Conservation (phyloP, 2,329 filamentous ascomycete species). For the Pestalotiopsis sp. region DNA sequence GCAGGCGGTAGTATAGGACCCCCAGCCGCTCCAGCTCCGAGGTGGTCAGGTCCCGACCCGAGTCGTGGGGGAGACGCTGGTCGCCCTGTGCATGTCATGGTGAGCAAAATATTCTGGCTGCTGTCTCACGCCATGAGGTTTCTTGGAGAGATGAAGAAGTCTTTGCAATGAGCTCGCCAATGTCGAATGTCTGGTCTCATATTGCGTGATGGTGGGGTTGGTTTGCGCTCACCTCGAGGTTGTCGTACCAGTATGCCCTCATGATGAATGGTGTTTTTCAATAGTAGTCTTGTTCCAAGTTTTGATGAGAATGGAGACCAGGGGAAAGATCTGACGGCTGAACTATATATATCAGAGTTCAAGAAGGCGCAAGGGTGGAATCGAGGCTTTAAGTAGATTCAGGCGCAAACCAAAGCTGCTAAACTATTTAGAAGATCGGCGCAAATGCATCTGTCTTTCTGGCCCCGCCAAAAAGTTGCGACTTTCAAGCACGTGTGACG, state of each 20-base stretch:
- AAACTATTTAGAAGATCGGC: background rate
- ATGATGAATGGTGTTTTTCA: slow-evolving; percentile 35
- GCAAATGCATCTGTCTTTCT: background rate
- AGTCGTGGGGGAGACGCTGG: slow-evolving; percentile 89
- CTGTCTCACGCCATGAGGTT: background rate
- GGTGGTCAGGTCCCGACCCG: slow-evolving; percentile 67
- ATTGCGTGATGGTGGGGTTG: slow-evolving; percentile 14
- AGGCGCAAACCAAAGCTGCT: slow-evolving; percentile 4
- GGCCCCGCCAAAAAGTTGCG: slow-evolving; percentile 12
- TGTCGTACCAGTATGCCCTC: slow-evolving; percentile 62
- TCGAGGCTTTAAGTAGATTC: background rate
- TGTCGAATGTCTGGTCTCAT: background rate
- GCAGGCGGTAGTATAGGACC: slow-evolving; percentile 75
- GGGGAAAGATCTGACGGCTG: background rate
- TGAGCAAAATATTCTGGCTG: background rate
- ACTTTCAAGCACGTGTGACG: slow-evolving; percentile 8
- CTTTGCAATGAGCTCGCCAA: background rate
- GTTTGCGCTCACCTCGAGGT: slow-evolving; percentile 47
- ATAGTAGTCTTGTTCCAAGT: background rate
- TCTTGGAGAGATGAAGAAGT: background rate
- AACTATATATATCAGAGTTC: background rate
- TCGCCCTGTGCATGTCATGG: slow-evolving; percentile 67
- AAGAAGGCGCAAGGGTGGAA: background rate
- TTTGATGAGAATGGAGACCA: background rate
- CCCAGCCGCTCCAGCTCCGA: slow-evolving; percentile 73